Evolutionary conservation across 2,329 filamentous ascomycete genomes (phyloP).

Genomic region (Lachnellula hyalina): DNA sequence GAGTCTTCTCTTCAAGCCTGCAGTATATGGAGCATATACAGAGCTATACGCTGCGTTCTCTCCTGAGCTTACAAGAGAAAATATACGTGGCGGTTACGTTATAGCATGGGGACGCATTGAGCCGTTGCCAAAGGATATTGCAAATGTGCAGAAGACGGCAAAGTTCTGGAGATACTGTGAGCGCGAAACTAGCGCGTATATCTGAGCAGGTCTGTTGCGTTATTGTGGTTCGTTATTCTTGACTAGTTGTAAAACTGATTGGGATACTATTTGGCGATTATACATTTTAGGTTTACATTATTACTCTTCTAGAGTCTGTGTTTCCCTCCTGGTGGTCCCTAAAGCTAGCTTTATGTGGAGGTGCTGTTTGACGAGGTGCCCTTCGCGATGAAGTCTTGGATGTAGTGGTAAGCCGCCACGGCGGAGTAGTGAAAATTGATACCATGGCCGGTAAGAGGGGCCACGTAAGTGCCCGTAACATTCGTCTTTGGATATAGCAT

Average conservation of each 20-base stretch:
- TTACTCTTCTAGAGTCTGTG: too few relatives aligned
- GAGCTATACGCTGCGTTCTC: slow-evolving; percentile 35
- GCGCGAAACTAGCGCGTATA: slow-evolving; percentile 20
- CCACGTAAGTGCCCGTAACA: neutral
- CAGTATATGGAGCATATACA: slow-evolving; percentile 33
- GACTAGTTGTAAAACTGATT: too few relatives aligned
- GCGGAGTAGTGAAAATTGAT: slow-evolving; percentile 3
- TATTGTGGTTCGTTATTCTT: too few relatives aligned
- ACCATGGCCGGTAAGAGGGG: neutral
- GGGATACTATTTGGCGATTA: too few relatives aligned
- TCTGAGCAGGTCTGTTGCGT: neutral
- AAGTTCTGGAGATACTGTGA: slow-evolving; percentile 35
- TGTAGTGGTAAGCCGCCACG: neutral
- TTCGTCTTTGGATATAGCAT: neutral
- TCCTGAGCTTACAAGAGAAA: slow-evolving; percentile 24
- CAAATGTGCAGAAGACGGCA: slow-evolving; percentile 25
- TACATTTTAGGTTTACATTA: too few relatives aligned
- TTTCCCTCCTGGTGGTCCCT: too few relatives aligned
- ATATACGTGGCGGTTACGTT: slow-evolving; percentile 35
- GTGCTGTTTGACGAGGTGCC: too few relatives aligned
- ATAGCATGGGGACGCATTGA: slow-evolving; percentile 38
- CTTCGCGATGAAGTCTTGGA: neutral
- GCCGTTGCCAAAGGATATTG: slow-evolving; percentile 16
- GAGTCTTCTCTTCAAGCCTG: slow-evolving; percentile 24
- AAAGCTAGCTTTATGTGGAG: too few relatives aligned